Evolutionary conservation across 129 eudicot species (phyloP), one percentile per base, ranked within the genome.

Genomic region (Chrysanthemum makinoi): DNA sequence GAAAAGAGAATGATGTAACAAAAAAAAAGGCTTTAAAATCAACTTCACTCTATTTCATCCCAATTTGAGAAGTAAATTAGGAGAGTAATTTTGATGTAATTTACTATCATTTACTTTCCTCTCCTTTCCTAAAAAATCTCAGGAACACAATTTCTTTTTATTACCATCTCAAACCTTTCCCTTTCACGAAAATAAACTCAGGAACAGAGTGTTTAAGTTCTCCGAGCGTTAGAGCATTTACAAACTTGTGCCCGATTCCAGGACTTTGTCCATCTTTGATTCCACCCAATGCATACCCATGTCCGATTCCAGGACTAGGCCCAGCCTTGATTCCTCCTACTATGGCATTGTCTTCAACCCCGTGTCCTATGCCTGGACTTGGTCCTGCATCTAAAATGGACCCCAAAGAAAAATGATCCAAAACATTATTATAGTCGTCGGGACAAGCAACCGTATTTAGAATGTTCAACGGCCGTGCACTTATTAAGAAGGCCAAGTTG

Each of bases 311-410:
- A 16, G 62, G 82, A 46, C 76, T 77, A 33, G 58, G 72, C 2
- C 68, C 79, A 14, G 48, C 58, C 70, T 82, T 73, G 50, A 77
- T 68, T 68, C 82, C 86, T 59, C 73, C 86, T 19, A 77, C 73
- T 2, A 54, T 74, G 15, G 65, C 33, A 39, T 48, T 66, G 71
- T 63, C 62, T 33, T 71, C 72, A 5, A 72, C 73, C 17, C 48
- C 48, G 33, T 82, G 82, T 4, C 77, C 82, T 51, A 63, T 13
- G 4, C 82, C 77, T 3, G 77, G 76, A 60, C 80, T 77, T 0
- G 80, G 74, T 60, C 86, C 86, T 24, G 62, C 11, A 6, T 68
- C 80, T 75, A 73, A 77, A 28, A 77, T 67, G 17, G 79, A 75
- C 16, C 86, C 82, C 54, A 77, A 70, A 56, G 52, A 64, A 18